Percentiles rank a stretch among this genome's conserved stretches.
phyloP scores from a whole-genome alignment of 2,329 filamentous ascomycete genomes.

The Aspergillus nomiae region DNA sequence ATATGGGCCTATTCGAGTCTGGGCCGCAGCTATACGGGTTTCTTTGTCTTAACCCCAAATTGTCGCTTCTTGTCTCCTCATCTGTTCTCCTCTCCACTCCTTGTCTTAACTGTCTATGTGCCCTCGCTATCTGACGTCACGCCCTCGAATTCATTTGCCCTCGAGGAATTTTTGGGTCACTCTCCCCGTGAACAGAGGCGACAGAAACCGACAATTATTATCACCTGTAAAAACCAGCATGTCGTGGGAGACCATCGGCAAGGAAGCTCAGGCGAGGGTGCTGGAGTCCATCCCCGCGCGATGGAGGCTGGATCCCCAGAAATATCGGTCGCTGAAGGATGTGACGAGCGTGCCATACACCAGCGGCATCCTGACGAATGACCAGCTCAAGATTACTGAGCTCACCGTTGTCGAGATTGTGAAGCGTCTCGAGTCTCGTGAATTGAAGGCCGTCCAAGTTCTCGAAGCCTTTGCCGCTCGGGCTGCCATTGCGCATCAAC shows the following conservation, averaged over 20 bases:
- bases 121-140: neutral
- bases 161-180: neutral
- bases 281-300: neutral
- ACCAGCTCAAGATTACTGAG: constrained; percentile 7
- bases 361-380: neutral
- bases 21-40: neutral
- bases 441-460: constrained; percentile 1
- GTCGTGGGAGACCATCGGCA: neutral
- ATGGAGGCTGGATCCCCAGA: neutral
- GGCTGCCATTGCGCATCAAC: constrained; percentile 35
- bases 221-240: neutral
- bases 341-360: constrained; percentile 1
- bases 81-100: neutral
- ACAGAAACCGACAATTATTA: neutral
- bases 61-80: neutral
- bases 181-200: neutral
- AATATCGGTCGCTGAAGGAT: neutral
- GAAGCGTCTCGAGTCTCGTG: neutral
- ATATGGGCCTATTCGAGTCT: neutral
- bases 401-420: neutral
- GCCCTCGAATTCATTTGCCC: neutral
- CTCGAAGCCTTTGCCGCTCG: constrained; percentile 40
- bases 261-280: neutral
- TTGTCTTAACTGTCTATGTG: neutral
- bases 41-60: neutral